phyloP scores from a whole-genome alignment of 768 basidiomycete species.

The Boletus rufocinnamomeus region DNA sequence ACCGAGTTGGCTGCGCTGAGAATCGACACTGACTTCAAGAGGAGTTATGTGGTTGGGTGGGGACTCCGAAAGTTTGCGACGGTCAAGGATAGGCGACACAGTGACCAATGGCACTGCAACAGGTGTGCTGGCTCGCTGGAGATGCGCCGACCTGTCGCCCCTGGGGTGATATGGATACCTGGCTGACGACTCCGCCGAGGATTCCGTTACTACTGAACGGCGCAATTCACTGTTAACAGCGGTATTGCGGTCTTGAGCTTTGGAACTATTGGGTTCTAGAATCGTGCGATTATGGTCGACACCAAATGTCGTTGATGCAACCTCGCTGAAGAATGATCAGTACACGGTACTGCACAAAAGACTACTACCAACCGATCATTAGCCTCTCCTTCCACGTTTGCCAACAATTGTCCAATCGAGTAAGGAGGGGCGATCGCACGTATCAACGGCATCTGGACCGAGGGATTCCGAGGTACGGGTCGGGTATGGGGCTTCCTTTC shows the following conservation, averaged over 20 bases:
- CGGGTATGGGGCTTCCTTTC: conserved; percentile 15
- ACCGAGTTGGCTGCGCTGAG: neutral
- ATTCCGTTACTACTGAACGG: neutral
- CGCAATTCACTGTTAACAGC: neutral
- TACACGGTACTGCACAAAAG: neutral
- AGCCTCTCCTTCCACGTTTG: neutral
- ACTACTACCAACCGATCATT: conserved; percentile 13
- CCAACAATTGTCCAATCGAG: neutral
- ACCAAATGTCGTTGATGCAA: neutral
- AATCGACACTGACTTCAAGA: neutral
- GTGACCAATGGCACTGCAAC: neutral
- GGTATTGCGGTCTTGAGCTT: neutral
- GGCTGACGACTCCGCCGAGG: neutral
- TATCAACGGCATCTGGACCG: neutral
- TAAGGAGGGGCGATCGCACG: neutral
- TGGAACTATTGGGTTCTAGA: neutral
- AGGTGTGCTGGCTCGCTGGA: neutral
- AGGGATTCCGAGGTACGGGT: neutral
- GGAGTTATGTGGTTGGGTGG: neutral
- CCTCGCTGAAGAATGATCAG: conserved; percentile 14
- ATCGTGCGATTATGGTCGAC: neutral
- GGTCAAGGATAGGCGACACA: conserved; percentile 1
- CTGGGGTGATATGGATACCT: neutral
- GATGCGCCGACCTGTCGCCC: neutral
- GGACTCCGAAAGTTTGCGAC: conserved; percentile 1